Evolutionary conservation across 768 basidiomycete genomes (phyloP).

Genomic region (Russula sp.): DNA sequence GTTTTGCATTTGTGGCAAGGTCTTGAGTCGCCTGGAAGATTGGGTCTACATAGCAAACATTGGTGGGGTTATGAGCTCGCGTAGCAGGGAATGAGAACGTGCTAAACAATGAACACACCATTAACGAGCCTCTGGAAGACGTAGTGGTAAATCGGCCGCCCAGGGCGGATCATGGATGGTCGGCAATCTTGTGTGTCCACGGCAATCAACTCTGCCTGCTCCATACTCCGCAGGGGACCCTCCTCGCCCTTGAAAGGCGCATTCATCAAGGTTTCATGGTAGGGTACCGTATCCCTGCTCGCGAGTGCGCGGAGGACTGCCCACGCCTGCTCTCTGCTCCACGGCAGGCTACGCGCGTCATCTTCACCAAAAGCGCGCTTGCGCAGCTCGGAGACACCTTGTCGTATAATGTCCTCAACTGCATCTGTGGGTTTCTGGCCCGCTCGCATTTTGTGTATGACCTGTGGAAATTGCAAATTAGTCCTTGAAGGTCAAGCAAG

Average conservation of each 20-base stretch:
- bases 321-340: constrained; percentile 90
- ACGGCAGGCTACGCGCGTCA: constrained; percentile 75
- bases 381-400: constrained; percentile 74
- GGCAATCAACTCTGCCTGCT: constrained; percentile 81
- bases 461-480: constrained; percentile 34
- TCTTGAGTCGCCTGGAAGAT: constrained; percentile 80
- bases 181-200: constrained; percentile 76
- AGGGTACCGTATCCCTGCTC: constrained; percentile 65
- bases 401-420: constrained; percentile 82
- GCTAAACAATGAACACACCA: constrained; percentile 40
- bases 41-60: constrained; percentile 42
- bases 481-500: neutral
- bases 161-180: constrained; percentile 78
- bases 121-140: constrained; percentile 79
- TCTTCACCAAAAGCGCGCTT: constrained; percentile 95
- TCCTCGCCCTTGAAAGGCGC: constrained; percentile 94
- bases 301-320: constrained; percentile 68
- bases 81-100: neutral
- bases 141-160: constrained; percentile 83
- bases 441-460: constrained; percentile 79
- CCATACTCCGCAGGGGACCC: constrained; percentile 70
- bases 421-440: constrained; percentile 71
- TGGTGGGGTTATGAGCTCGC: constrained; percentile 10
- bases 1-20: constrained; percentile 69
- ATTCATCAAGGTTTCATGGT: constrained; percentile 73